These are phyloP conservation scores for Terfezia claveryi DNA, from an alignment of 495 filamentous ascomycete species.

Conservation along the genomic window DNA sequence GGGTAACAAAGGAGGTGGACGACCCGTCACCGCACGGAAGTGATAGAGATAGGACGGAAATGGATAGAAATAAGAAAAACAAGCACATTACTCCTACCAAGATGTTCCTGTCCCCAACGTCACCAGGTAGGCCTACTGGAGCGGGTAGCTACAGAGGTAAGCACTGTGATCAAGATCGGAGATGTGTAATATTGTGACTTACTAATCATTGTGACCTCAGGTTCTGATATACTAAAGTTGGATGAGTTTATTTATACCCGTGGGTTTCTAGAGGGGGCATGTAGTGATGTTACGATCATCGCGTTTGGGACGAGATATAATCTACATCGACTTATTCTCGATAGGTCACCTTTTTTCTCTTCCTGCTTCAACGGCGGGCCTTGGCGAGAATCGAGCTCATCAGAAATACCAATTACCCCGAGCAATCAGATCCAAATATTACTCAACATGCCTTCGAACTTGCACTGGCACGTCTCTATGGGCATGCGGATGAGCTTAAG, in stretches of 20 bases:
- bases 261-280: conserved; percentile 32
- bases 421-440: conserved; percentile 34
- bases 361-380: conserved; percentile 32
- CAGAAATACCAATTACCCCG: conserved; percentile 33
- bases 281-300: conserved; percentile 33
- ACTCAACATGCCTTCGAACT: conserved; percentile 35
- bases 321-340: conserved; percentile 34
- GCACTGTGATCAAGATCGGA: background rate
- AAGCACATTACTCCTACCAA: no score
- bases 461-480: conserved; percentile 35
- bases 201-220: background rate
- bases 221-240: conserved; percentile 26
- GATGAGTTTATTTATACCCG: conserved; percentile 35
- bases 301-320: conserved; percentile 33
- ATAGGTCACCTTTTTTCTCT: conserved; percentile 37
- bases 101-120: no score
- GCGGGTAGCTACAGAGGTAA: no score
- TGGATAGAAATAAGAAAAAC: no score
- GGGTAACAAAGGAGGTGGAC: background rate
- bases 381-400: conserved; percentile 33
- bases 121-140: no score
- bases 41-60: no score
- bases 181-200: background rate
- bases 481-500: conserved; percentile 26
- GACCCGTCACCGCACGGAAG: background rate